These are phyloP conservation scores for Dactylellina drechsleri DNA, from an alignment of 2,329 filamentous ascomycete species.

Conservation along the genomic window DNA sequence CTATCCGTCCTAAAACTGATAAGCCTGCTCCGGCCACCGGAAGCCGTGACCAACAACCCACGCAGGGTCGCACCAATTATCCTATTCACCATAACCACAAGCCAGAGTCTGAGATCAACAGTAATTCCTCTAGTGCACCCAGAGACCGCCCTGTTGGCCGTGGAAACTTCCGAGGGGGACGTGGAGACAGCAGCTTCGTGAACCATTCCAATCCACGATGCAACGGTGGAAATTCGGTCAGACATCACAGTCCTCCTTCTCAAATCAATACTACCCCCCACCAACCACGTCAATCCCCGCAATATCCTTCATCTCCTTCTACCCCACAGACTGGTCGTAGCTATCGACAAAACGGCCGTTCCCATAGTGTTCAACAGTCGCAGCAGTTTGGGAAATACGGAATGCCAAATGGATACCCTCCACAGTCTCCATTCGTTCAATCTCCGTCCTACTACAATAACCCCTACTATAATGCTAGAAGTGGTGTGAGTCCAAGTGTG, in stretches of 20 bases:
- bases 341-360: slow-evolving; percentile 44
- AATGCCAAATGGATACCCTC: slow-evolving; percentile 47
- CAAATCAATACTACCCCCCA: slow-evolving; percentile 52
- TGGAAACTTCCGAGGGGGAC: slow-evolving; percentile 55
- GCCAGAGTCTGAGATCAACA: slow-evolving; percentile 30
- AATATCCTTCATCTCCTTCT: slow-evolving; percentile 51
- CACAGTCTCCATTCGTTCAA: slow-evolving; percentile 46
- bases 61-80: slow-evolving; percentile 24
- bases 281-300: slow-evolving; percentile 43
- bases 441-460: slow-evolving; percentile 48
- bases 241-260: slow-evolving; percentile 52
- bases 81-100: slow-evolving; percentile 33
- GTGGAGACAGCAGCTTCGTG: slow-evolving; percentile 46
- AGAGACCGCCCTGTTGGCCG: slow-evolving; percentile 48
- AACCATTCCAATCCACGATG: slow-evolving; percentile 46
- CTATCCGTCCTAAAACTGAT: slow-evolving; percentile 36
- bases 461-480: slow-evolving; percentile 44
- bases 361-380: slow-evolving; percentile 37
- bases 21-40: slow-evolving; percentile 20
- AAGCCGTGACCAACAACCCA: slow-evolving; percentile 30
- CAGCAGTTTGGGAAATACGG: slow-evolving; percentile 51
- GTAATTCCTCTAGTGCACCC: slow-evolving; percentile 11
- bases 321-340: slow-evolving; percentile 48
- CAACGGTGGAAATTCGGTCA: slow-evolving; percentile 42
- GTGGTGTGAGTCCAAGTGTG: slow-evolving; percentile 40